These are phyloP conservation scores for Flaveria sonorensis DNA, from an alignment of 129 eudicot genomes.

Conservation along the genomic window DNA sequence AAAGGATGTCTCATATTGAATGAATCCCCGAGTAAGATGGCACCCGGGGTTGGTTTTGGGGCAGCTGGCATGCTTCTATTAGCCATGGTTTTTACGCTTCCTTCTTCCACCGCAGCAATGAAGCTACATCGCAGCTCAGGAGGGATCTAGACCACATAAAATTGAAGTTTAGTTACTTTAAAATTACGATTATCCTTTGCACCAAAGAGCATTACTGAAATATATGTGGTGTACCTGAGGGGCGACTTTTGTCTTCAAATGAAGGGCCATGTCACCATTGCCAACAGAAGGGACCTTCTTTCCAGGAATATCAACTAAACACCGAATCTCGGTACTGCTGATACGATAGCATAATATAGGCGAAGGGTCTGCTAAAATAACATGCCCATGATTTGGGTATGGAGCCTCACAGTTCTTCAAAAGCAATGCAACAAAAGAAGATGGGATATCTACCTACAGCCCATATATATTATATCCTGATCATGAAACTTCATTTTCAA, in stretches of 20 bases:
- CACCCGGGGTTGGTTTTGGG: slow-evolving; percentile 66
- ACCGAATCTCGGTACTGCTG: slow-evolving; percentile 65
- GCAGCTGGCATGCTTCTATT: slow-evolving; percentile 65
- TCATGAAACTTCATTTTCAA: not conserved
- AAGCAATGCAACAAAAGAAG: slow-evolving; percentile 58
- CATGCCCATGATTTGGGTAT: slow-evolving; percentile 64
- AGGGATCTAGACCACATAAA: slow-evolving; percentile 38
- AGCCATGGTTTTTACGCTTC: slow-evolving; percentile 59
- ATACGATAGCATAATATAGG: slow-evolving; percentile 62
- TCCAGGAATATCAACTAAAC: slow-evolving; percentile 69
- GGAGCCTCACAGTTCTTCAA: slow-evolving; percentile 69
- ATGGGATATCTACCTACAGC: slow-evolving; percentile 57
- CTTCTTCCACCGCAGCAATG: slow-evolving; percentile 46
- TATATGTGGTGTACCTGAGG: slow-evolving; percentile 50
- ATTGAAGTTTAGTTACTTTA: not conserved
- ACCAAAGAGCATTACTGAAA: not conserved
- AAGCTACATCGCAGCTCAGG: slow-evolving; percentile 45
- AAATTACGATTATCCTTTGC: not conserved
- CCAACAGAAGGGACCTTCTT: slow-evolving; percentile 61
- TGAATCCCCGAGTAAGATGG: slow-evolving; percentile 67
- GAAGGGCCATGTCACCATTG: slow-evolving; percentile 65
- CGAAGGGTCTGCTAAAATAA: slow-evolving; percentile 67
- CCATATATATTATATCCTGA: not conserved
- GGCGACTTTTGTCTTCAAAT: slow-evolving; percentile 59
- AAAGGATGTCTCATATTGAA: slow-evolving; percentile 80